Base-by-base conservation (phyloP, 768 basidiomycete genomes). In the Lenzites betulinus region DNA sequence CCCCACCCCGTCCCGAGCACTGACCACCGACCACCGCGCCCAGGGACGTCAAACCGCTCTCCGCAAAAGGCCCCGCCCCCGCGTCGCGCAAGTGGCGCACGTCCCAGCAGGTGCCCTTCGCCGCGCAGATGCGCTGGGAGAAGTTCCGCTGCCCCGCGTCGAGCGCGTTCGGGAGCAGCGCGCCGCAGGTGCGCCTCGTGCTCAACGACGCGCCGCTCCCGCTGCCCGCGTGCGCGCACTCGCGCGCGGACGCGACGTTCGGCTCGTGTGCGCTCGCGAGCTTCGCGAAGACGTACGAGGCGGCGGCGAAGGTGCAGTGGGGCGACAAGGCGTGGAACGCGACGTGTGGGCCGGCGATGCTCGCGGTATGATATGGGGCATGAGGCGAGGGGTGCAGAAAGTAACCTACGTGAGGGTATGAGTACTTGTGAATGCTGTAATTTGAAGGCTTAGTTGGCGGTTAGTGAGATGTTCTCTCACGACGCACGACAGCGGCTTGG, bases 111-210 rank as follows among this genome's bases (percentile, higher is more conserved):
- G 71, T 76, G 16, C 79, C 79, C 33, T 81, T 81, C 58, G 78
- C 69, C 15, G 78, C 78, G 43, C 74, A 67, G 56, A 78, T 80
- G 77, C 63, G 76, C 26, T 80, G 77, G 78, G 77, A 79, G 65
- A 72, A 66, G 62, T 78, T 78, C 67, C 64, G 67, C 3, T 79
- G 77, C 70, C 60, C 64, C 49, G 66, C 69, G 13, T 76, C 67
- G 30, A 5, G 6, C 30, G 30, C 30, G 41, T 73, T 71, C 58
- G 43, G 67, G 18, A 74, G n/a, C 18, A n/a, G 51, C 51, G 51
- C 67, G 22, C 72, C 77, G 13, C 77, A 78, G 62, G 69, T 81
- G 51, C 76, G 78, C 39, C 69, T 81, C 23, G 51, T 80, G 41
- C 73, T 80, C 54, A 79, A 79, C 60, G 75, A 72, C 46, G 70